Conservation (phyloP, 176 grass and related monocot species). For the Sorghum bicolor region DNA sequence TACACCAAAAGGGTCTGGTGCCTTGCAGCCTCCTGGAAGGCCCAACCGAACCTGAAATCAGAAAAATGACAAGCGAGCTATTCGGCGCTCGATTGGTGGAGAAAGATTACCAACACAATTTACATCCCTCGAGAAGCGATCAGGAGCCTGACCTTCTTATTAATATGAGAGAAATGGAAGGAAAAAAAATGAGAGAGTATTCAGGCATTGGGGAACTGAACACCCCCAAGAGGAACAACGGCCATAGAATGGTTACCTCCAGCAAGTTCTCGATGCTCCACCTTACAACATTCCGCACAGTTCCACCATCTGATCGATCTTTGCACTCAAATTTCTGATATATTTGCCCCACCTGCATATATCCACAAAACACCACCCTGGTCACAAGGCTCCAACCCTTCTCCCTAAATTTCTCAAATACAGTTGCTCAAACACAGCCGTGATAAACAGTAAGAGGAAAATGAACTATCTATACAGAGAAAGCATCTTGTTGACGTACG, state of each 20-base stretch:
- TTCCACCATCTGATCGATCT: slow-evolving; percentile 52
- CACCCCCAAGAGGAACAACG: not conserved
- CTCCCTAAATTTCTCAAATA: slow-evolving; percentile 6
- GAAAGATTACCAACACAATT: not conserved
- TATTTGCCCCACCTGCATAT: slow-evolving; percentile 76
- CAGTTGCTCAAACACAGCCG: not conserved
- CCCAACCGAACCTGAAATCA: not conserved
- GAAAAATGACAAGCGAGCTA: not conserved
- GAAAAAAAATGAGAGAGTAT: not conserved
- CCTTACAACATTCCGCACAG: slow-evolving; percentile 82
- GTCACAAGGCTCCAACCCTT: slow-evolving; percentile 14
- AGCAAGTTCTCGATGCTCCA: slow-evolving; percentile 85
- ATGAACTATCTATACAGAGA: not conserved
- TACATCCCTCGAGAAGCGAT: not conserved
- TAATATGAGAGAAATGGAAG: not conserved
- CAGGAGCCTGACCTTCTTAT: not conserved
- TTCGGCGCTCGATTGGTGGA: not conserved
- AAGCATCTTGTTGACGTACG: not conserved
- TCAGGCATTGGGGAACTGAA: not conserved
- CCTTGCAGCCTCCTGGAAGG: not conserved
- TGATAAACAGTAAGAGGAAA: not conserved
- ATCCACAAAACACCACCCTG: slow-evolving; percentile 6
- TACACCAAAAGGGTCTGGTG: not conserved
- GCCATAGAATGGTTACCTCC: slow-evolving; percentile 52
- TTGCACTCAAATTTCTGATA: slow-evolving; percentile 98